Percentiles rank a stretch among this genome's conserved stretches.
phyloP scores from a whole-genome alignment of 1,284 basidiomycete species.

The Cryptococcus sp. region DNA sequence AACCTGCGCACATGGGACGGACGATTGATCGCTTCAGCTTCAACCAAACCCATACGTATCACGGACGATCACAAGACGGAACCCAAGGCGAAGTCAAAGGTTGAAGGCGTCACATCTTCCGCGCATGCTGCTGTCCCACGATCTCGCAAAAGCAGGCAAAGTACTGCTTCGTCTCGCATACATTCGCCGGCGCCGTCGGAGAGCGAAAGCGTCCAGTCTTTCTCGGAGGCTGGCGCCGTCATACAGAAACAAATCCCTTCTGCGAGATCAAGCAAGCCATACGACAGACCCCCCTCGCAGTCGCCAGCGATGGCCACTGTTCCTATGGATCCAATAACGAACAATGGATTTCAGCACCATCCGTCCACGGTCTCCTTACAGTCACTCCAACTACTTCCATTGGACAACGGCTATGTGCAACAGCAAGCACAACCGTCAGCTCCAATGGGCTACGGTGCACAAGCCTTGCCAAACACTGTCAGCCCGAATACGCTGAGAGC shows the following conservation, averaged over 20 bases:
- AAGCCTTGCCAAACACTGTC: conserved; percentile 29
- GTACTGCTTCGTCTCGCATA: conserved; percentile 40
- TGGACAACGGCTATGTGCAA: conserved; percentile 2
- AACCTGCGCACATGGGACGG: conserved; percentile 80
- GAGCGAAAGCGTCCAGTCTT: conserved; percentile 44
- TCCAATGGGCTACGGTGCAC: conserved; percentile 7
- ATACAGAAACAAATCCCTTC: conserved; percentile 45
- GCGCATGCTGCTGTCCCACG: conserved; percentile 30
- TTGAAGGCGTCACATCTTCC: conserved; percentile 21
- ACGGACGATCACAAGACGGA: conserved; percentile 97
- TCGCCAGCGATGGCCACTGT: conserved; percentile 32
- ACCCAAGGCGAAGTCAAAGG: conserved; percentile 40
- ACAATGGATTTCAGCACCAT: conserved; percentile 27
- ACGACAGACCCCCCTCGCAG: conserved; percentile 42
- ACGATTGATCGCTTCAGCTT: conserved; percentile 77
- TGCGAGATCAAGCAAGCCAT: conserved; percentile 43
- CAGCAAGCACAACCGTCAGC: conserved; percentile 4
- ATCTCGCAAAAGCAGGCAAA: conserved; percentile 39
- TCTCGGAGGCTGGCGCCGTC: conserved; percentile 46
- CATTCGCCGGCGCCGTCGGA: conserved; percentile 47
- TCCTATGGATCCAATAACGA: conserved; percentile 23
- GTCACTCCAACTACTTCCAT: conserved; percentile 5
- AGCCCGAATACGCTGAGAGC: conserved; percentile 40
- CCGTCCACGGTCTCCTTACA: conserved; percentile 32
- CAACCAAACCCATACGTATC: conserved; percentile 93